Percentiles rank a stretch among this genome's conserved stretches.
Conservation (phyloP, 2,329 filamentous ascomycete genomes). For the Ophidiomyces ophidiicola region DNA sequence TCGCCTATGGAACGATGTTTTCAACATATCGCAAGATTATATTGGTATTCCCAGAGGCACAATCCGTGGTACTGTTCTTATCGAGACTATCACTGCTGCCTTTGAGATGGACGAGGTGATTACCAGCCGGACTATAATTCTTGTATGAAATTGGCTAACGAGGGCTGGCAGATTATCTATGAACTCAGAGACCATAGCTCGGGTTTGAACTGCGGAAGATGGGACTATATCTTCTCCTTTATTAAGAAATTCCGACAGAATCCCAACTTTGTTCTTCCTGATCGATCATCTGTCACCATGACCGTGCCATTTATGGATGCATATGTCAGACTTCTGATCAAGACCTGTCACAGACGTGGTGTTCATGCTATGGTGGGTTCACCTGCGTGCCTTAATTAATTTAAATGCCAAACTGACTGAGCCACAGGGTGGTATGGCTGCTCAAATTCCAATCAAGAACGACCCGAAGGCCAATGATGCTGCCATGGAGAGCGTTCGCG, state of each 20-base stretch:
- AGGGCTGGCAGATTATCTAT: constrained; percentile 66
- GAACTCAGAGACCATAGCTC: constrained; percentile 94
- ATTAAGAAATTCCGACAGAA: constrained; percentile 99
- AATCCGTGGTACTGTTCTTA: constrained; percentile 87
- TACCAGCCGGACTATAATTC: background rate
- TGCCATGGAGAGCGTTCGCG: constrained; percentile 84
- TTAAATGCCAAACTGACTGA: constrained; percentile 2
- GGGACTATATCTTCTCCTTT: constrained; percentile 99
- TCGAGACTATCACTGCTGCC: constrained; percentile 93
- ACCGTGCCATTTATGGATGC: constrained; percentile 97
- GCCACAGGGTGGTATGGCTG: constrained; percentile 70
- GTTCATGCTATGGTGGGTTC: constrained; percentile 78
- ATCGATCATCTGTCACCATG: constrained; percentile 88
- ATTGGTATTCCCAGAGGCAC: constrained; percentile 81
- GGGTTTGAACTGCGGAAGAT: constrained; percentile 93
- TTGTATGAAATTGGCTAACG: background rate
- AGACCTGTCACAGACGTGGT: constrained; percentile 90
- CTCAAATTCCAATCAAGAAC: constrained; percentile 97
- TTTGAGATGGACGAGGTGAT: constrained; percentile 93
- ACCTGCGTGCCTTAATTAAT: background rate
- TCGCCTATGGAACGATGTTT: constrained; percentile 93
- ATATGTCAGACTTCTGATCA: constrained; percentile 93
- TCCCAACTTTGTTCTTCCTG: constrained; percentile 81
- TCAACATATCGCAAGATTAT: constrained; percentile 91
- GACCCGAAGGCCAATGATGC: constrained; percentile 81